Evolutionary conservation across 2,329 filamentous ascomycete genomes (phyloP), one percentile per base, ranked within the genome.

Genomic region (Cytospora schulzeri): DNA sequence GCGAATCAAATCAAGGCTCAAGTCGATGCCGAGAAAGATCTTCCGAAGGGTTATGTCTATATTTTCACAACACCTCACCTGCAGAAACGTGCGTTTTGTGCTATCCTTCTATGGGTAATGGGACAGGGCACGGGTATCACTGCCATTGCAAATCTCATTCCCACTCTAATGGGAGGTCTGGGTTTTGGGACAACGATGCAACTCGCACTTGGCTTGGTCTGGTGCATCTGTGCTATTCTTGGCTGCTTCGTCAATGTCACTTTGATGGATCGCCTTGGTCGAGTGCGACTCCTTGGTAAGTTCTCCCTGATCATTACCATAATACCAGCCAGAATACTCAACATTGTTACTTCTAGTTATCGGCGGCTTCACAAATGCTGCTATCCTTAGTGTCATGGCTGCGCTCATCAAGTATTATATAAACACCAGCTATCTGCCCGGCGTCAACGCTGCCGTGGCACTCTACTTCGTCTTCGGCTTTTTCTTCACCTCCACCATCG

Each of bases 61-160:
- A 75, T 74, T 38, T 67, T 73, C 33, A 68, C 59, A 9, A 72
- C 68, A 45, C 41, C 41, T 22, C 41, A 45, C 17, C 8, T 26
- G 11, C 22, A 2, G 14, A 41, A 45, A 8, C 22, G 55, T 22
- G 26, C 31, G 33, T 57, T 55, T 8, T 55, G 53, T 74, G 41
- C 41, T 6, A 45, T 45, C 7, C 41, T 45, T n/a, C 41, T 45
- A 5, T 45, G 41, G 41, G 41, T 45, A 7, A 45, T 45, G 72
- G 73, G 68, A 5, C 73, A 75, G 60, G 69, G 67, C 6, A 74
- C 74, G 28, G 73, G 71, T 9, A 73, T 45, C 41, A 45, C 41
- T 74, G 70, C 71, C 22, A 72, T 75, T 33, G 73, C 72, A 4
- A 75, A 71, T 50, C 62, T 74, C 9, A 70, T 71, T 22, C 73